Percentiles rank a stretch among this genome's conserved stretches.
These are phyloP conservation scores for Cajanus cajan DNA, from an alignment of 306 rosid species.

Conservation along the genomic window DNA sequence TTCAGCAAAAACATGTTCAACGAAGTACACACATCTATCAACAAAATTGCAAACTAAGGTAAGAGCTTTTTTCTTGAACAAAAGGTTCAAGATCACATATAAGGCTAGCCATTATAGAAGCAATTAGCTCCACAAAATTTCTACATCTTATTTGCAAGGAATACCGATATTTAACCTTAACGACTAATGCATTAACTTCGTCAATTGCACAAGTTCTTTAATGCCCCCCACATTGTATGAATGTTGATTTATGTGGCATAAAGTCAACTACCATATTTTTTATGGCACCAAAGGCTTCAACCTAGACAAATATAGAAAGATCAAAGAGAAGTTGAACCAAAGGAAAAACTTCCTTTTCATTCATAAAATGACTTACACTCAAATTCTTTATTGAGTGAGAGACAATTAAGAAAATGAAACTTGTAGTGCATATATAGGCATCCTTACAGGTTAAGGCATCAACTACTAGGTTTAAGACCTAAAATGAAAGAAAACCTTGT, in stretches of 20 bases:
- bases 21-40: conserved; percentile 69
- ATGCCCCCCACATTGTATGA: conserved; percentile 77
- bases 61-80: conserved; percentile 85
- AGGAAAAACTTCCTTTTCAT: conserved; percentile 68
- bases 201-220: conserved; percentile 75
- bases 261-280: conserved; percentile 86
- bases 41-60: conserved; percentile 84
- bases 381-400: conserved; percentile 90
- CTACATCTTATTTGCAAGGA: conserved; percentile 61
- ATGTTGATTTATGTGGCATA: conserved; percentile 50
- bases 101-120: conserved; percentile 68
- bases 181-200: conserved; percentile 82
- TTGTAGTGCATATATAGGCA: conserved; percentile 66
- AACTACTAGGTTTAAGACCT: conserved; percentile 61
- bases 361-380: conserved; percentile 90
- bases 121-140: conserved; percentile 67
- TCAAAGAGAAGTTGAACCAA: conserved; percentile 80
- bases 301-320: conserved; percentile 76
- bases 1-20: conserved; percentile 69
- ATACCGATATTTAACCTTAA: conserved; percentile 71
- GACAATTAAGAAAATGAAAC: conserved; percentile 83
- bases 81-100: conserved; percentile 80
- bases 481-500: conserved; percentile 73
- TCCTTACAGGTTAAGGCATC: conserved; percentile 70
- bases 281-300: conserved; percentile 80